These are phyloP conservation scores for Aspergillus homomorphus DNA, from an alignment of 495 filamentous ascomycete species.

Conservation along the genomic window DNA sequence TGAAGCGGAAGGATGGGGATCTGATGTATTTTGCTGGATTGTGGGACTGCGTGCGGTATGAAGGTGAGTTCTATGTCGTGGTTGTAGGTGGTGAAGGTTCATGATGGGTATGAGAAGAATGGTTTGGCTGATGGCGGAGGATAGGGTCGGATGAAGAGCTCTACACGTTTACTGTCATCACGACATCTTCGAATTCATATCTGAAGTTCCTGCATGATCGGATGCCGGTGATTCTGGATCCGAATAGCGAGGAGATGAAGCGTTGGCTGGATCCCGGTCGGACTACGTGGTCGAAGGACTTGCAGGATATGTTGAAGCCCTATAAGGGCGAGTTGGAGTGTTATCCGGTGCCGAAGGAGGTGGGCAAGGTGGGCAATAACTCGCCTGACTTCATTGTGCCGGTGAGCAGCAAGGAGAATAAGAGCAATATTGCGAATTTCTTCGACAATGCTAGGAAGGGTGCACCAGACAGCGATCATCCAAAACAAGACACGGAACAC, in stretches of 20 bases:
- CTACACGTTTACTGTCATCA: conserved; percentile 91
- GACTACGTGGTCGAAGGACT: conserved; percentile 69
- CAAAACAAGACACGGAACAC: conserved; percentile 3
- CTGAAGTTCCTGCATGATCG: conserved; percentile 84
- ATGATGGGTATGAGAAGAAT: not conserved
- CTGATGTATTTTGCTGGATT: conserved; percentile 89
- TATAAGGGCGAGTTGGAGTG: conserved; percentile 77
- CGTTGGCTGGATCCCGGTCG: conserved; percentile 77
- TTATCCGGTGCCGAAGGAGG: conserved; percentile 82
- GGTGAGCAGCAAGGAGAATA: conserved; percentile 77
- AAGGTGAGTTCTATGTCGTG: conserved; percentile 47
- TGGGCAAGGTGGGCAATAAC: conserved; percentile 95
- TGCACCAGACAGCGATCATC: conserved; percentile 3
- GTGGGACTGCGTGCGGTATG: conserved; percentile 84
- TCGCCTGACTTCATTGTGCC: conserved; percentile 79
- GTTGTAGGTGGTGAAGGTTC: not conserved
- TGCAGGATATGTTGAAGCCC: conserved; percentile 74
- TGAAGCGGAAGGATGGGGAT: conserved; percentile 74
- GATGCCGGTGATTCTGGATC: conserved; percentile 91
- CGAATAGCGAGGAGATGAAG: conserved; percentile 64
- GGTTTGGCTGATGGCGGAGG: conserved; percentile 1
- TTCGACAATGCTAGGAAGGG: conserved; percentile 61
- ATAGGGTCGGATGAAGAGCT: conserved; percentile 57
- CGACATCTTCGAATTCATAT: conserved; percentile 76
- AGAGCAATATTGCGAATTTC: conserved; percentile 89